Evolutionary conservation across 139 green algal genomes (phyloP), one percentile per base, ranked within the genome.

Genomic region (Desmodesmus armatus): DNA sequence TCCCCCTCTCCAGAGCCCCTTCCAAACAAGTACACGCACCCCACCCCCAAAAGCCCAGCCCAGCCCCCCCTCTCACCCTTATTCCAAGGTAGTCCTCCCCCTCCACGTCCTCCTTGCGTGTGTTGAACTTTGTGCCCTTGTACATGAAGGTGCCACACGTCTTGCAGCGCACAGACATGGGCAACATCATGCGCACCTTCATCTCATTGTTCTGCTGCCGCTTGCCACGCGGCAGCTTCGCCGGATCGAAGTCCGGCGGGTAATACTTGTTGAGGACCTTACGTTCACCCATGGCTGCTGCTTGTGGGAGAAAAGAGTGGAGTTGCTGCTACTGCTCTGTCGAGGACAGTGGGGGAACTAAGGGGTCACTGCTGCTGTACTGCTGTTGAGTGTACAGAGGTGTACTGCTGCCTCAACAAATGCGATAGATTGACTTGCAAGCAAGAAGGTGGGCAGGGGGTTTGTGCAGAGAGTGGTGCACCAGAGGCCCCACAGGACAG

Each of bases 51-150:
- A n/a, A n/a, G n/a, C n/a, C n/a, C n/a, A n/a, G n/a, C n/a, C n/a
- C n/a, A n/a, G n/a, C n/a, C n/a, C n/a, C n/a, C n/a, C n/a, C n/a
- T 4, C 93, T 71, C 58, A 97, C 91, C 77, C 96, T 90, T 62
- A 99, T 98, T 25, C 97, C 97, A 44, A 99, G 88, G 90, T 99
- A 99, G 17, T 90, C 88, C 51, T 99, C 96, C 0, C 94, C 96
- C 47, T 90, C 66, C 13, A 98, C 96, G 67, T 99, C 94, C 88
- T 99, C 96, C 89, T 98, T 99, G 37, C 94, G 88, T 2, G 92
- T 96, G 92, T 99, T 99, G 94, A 99, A 99, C 87, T 99, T 99
- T 40, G 97, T 99, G 33, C 97, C 95, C 88, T 99, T 99, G 96
- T 98, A 99, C 93, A 99, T 99, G 91, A 97, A 99, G 43, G 92